Percentiles rank a stretch among this genome's conserved stretches.
These are phyloP conservation scores for Lichtheimia corymbifera DNA, from an alignment of 371 early-diverging fungal species.

Conservation along the genomic window DNA sequence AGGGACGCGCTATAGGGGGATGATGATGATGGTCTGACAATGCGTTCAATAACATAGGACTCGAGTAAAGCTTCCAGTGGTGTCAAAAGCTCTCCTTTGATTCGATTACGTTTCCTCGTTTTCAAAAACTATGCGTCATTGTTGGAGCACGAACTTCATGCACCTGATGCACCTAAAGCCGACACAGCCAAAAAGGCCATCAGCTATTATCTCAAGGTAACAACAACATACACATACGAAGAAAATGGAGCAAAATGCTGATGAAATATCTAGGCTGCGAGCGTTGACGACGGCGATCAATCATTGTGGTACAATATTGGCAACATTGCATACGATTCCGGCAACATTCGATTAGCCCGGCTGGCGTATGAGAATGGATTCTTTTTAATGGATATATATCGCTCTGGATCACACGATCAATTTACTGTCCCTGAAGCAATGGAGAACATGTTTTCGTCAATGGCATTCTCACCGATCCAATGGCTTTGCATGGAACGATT, in stretches of 20 bases:
- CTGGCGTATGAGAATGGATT: constrained; percentile 54
- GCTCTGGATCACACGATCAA: too few relatives aligned
- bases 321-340: constrained; percentile 33
- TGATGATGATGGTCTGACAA: too few relatives aligned
- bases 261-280: constrained; percentile 39
- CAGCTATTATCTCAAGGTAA: constrained; percentile 55
- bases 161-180: constrained; percentile 11
- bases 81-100: constrained; percentile 28
- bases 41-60: neutral
- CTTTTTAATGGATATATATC: constrained; percentile 9
- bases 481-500: constrained; percentile 62
- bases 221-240: neutral
- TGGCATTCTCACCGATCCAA: constrained; percentile 26
- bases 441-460: constrained; percentile 8
- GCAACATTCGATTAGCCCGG: constrained; percentile 49
- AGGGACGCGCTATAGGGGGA: too few relatives aligned
- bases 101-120: constrained; percentile 55
- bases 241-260: neutral
- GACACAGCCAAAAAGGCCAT: constrained; percentile 41
- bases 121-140: constrained; percentile 64
- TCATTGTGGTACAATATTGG: constrained; percentile 61
- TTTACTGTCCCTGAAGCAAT: constrained; percentile 2
- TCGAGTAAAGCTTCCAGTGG: constrained; percentile 10
- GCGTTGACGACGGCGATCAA: constrained; percentile 57
- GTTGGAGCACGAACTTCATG: constrained; percentile 43